Percentiles rank a stretch among this genome's conserved stretches.
Evolutionary conservation across 2,329 filamentous ascomycete genomes (phyloP).

Genomic region (Ophiostoma montium): DNA sequence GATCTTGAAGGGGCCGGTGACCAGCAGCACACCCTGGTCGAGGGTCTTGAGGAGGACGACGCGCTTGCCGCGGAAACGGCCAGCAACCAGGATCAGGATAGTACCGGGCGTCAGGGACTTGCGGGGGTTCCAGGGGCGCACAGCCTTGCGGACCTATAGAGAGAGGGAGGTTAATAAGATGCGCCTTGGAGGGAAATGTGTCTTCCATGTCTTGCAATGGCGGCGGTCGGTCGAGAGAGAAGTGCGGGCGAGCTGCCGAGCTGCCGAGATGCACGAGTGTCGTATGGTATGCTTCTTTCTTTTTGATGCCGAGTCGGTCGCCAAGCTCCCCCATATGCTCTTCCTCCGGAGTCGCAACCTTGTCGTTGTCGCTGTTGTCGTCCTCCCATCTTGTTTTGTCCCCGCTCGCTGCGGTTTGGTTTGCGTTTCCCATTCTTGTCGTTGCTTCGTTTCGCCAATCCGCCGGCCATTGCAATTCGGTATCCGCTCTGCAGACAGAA

Average conservation of each 20-base stretch:
- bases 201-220: background rate
- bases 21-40: constrained; percentile 92
- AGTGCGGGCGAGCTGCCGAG: background rate
- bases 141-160: constrained; percentile 78
- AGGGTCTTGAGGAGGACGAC: constrained; percentile 98
- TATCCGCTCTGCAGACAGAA: background rate
- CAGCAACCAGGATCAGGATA: constrained; percentile 96
- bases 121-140: constrained; percentile 78
- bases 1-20: constrained; percentile 99
- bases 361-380: too few species aligned
- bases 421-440: background rate
- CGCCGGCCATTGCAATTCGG: background rate
- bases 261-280: too few species aligned
- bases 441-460: too few species aligned
- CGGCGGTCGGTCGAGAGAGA: background rate
- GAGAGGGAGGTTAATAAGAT: constrained; percentile 17
- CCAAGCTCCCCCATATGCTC: too few species aligned
- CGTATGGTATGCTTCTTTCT: too few species aligned
- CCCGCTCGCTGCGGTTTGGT: background rate
- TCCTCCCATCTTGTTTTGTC: too few species aligned
- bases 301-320: too few species aligned
- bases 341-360: too few species aligned
- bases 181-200: background rate
- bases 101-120: constrained; percentile 84
- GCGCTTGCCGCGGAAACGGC: constrained; percentile 99